Percentiles rank a stretch among this genome's conserved stretches.
Conservation (phyloP, 2,329 filamentous ascomycete genomes). For the Verticillium isaacii region DNA sequence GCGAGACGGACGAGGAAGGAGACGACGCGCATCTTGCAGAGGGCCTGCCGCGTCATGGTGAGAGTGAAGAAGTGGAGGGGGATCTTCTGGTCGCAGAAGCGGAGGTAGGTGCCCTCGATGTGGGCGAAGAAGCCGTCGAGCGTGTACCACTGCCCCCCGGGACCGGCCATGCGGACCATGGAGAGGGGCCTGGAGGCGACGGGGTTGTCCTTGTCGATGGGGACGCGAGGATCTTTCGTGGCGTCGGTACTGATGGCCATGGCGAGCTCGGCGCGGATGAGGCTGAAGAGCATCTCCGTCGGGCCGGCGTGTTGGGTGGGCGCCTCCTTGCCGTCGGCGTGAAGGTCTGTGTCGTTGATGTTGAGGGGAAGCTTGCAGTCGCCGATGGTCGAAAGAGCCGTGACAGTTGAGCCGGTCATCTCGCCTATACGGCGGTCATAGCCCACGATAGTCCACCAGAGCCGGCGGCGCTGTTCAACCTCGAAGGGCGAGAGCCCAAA, state of each 20-base stretch:
- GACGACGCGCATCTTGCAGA: constrained; percentile 53
- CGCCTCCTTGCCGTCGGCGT: constrained; percentile 50
- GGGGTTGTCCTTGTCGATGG: constrained; percentile 19
- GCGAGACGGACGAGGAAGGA: constrained; percentile 47
- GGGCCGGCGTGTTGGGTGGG: constrained; percentile 43
- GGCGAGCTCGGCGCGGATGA: constrained; percentile 52
- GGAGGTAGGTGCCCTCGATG: constrained; percentile 52
- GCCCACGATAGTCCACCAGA: constrained; percentile 69
- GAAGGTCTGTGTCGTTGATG: constrained; percentile 57
- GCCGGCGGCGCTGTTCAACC: constrained; percentile 62
- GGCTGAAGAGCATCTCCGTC: constrained; percentile 57
- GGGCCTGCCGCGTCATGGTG: constrained; percentile 49
- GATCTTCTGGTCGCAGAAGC: constrained; percentile 52
- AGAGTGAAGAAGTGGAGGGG: constrained; percentile 56
- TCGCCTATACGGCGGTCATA: constrained; percentile 68
- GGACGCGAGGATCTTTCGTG: constrained; percentile 27
- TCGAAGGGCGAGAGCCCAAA: constrained; percentile 53
- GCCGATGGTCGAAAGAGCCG: constrained; percentile 46
- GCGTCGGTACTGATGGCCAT: constrained; percentile 47
- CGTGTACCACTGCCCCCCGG: constrained; percentile 42
- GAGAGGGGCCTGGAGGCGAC: constrained; percentile 22
- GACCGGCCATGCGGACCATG: constrained; percentile 42
- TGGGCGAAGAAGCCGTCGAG: constrained; percentile 49
- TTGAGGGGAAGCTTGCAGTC: constrained; percentile 56
- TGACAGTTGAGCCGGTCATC: constrained; percentile 55